Percentiles rank a stretch among this genome's conserved stretches.
Conservation (phyloP, 768 basidiomycete species). For the Russula sp. region DNA sequence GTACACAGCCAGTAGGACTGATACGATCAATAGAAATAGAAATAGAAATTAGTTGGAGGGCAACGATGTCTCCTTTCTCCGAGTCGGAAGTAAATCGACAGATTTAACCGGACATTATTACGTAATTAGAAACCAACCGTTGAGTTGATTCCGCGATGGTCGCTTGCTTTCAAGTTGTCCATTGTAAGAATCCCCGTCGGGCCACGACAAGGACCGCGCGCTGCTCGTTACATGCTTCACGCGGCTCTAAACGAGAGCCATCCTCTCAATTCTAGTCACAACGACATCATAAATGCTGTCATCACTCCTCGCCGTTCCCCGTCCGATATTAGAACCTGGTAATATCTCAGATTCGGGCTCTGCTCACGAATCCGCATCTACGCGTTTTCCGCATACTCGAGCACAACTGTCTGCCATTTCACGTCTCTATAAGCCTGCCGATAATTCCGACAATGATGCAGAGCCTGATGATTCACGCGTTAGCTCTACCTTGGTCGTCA, state of each 20-base stretch:
- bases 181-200: slow-evolving; percentile 4
- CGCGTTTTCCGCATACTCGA: slow-evolving; percentile 74
- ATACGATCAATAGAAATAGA: not conserved
- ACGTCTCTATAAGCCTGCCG: slow-evolving; percentile 60
- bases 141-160: not conserved
- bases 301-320: slow-evolving; percentile 23
- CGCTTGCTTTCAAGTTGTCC: not conserved
- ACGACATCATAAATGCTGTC: slow-evolving; percentile 23
- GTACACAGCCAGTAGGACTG: not conserved
- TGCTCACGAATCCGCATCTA: slow-evolving; percentile 18
- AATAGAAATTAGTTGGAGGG: not conserved
- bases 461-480: slow-evolving; percentile 53
- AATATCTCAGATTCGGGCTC: slow-evolving; percentile 21
- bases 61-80: no score
- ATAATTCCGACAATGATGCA: slow-evolving; percentile 50
- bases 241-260: slow-evolving; percentile 25
- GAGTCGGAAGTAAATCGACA: slow-evolving; percentile 3
- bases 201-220: slow-evolving; percentile 8
- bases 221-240: slow-evolving; percentile 23
- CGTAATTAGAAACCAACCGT: slow-evolving; percentile 9
- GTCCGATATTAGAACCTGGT: slow-evolving; percentile 16
- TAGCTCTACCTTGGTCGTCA: slow-evolving; percentile 55
- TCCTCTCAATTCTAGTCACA: slow-evolving; percentile 23
- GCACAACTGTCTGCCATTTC: slow-evolving; percentile 73
- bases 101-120: slow-evolving; percentile 5